A percentile compares a stretch with the other conserved stretches of the same genome.
These are phyloP conservation scores for Talaromyces thailandensis DNA, from an alignment of 495 filamentous ascomycete species.

Conservation along the genomic window DNA sequence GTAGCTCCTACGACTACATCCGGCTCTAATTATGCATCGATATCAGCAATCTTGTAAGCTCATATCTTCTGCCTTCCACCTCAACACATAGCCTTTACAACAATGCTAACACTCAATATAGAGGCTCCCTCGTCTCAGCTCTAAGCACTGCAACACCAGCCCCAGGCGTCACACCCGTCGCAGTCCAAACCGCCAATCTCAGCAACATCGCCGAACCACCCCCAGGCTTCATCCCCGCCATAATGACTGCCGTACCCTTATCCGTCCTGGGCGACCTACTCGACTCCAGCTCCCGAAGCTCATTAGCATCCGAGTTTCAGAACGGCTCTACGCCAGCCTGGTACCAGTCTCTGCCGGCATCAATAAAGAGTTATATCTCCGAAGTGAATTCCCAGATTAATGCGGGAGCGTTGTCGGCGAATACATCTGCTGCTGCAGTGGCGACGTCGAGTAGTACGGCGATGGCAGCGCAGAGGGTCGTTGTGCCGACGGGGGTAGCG, in stretches of 20 bases:
- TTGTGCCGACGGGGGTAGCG: conserved; percentile 10
- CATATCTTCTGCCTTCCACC: not conserved
- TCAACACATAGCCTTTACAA: not conserved
- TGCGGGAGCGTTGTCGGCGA: conserved; percentile 20
- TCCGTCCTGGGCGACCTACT: conserved; percentile 18
- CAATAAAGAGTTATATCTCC: conserved; percentile 24
- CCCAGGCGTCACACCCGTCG: conserved; percentile 7
- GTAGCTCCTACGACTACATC: not conserved
- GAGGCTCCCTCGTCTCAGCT: conserved; percentile 1
- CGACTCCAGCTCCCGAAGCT: conserved; percentile 18
- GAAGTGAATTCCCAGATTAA: conserved; percentile 20
- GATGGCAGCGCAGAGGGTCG: conserved; percentile 8
- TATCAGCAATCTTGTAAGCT: not conserved
- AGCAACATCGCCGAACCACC: conserved; percentile 24
- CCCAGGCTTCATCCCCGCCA: conserved; percentile 17
- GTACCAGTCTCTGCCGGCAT: conserved; percentile 20
- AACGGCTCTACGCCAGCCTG: conserved; percentile 24
- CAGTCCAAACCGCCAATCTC: conserved; percentile 16
- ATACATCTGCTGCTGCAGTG: conserved; percentile 6
- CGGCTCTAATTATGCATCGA: not conserved
- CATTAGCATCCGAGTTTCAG: conserved; percentile 20
- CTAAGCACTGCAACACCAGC: not conserved
- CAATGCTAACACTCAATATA: not conserved
- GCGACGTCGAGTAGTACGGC: conserved; percentile 7
- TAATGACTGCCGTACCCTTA: conserved; percentile 20